Evolutionary conservation across 495 filamentous ascomycete species (phyloP).

Genomic region (Thozetella sp.): DNA sequence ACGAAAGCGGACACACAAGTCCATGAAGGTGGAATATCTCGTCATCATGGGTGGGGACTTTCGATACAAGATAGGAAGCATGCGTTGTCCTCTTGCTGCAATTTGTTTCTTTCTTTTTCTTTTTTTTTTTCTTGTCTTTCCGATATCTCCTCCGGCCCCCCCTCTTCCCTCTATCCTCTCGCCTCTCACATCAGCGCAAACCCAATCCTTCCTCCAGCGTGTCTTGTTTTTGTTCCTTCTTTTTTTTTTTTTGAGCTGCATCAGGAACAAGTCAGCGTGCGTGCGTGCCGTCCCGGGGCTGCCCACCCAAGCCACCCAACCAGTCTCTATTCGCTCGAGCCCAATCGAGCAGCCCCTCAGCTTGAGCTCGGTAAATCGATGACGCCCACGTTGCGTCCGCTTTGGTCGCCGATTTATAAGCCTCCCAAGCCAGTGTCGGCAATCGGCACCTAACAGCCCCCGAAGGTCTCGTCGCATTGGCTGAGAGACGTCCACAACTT

Average conservation of each 20-base stretch:
- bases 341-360: not conserved
- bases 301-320: no score
- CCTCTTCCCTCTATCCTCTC: not conserved
- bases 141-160: not conserved
- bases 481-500: not conserved
- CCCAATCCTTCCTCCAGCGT: no score
- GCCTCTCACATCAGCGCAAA: not conserved
- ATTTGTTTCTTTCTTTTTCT: no score
- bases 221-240: not conserved
- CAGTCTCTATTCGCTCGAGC: not conserved
- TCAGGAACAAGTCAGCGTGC: not conserved
- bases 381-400: not conserved
- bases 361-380: not conserved
- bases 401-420: conserved; percentile 1
- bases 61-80: no score
- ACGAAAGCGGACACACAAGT: no score
- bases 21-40: no score
- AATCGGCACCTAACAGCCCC: not conserved
- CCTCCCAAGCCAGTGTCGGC: not conserved
- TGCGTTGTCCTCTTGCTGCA: no score
- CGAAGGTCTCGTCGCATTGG: not conserved
- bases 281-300: not conserved
- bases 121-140: no score
- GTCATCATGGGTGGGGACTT: no score
- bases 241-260: not conserved